phyloP scores from a whole-genome alignment of 768 basidiomycete genomes.

The Clathrus columnatus region DNA sequence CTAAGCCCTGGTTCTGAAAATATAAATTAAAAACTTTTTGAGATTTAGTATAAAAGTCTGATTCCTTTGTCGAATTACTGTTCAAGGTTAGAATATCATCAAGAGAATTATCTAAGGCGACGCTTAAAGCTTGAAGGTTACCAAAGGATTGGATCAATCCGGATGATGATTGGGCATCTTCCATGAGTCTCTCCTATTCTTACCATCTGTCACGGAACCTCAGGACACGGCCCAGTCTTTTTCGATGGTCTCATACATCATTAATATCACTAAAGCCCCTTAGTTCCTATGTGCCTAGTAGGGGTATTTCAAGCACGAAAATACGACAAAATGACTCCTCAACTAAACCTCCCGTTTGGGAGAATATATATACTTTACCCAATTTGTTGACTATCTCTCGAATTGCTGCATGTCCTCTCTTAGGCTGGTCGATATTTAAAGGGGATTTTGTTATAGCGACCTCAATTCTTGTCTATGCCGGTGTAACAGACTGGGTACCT shows the following conservation, averaged over 20 bases:
- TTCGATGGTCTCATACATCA: neutral
- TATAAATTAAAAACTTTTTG: too few species aligned
- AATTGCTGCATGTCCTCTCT: conserved; percentile 79
- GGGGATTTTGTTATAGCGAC: conserved; percentile 78
- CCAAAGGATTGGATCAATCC: too few species aligned
- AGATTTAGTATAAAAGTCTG: too few species aligned
- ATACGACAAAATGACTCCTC: neutral
- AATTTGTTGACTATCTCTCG: conserved; percentile 84
- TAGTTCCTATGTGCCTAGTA: too few species aligned
- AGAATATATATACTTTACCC: conserved; percentile 92
- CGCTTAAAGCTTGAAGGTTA: too few species aligned
- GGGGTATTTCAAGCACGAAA: too few species aligned
- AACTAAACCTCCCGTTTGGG: conserved; percentile 29
- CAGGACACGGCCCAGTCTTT: neutral
- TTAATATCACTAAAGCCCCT: neutral
- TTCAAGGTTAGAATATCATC: too few species aligned
- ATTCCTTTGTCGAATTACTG: too few species aligned
- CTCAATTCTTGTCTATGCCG: conserved; percentile 77
- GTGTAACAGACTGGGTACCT: conserved; percentile 79
- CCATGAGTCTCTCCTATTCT: neutral
- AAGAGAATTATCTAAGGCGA: too few species aligned
- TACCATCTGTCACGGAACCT: too few species aligned
- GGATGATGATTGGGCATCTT: too few species aligned
- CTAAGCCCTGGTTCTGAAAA: too few species aligned
- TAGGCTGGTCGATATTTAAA: conserved; percentile 85